Base-by-base conservation (phyloP, 345 rosid genomes). In the Passiflora organensis region DNA sequence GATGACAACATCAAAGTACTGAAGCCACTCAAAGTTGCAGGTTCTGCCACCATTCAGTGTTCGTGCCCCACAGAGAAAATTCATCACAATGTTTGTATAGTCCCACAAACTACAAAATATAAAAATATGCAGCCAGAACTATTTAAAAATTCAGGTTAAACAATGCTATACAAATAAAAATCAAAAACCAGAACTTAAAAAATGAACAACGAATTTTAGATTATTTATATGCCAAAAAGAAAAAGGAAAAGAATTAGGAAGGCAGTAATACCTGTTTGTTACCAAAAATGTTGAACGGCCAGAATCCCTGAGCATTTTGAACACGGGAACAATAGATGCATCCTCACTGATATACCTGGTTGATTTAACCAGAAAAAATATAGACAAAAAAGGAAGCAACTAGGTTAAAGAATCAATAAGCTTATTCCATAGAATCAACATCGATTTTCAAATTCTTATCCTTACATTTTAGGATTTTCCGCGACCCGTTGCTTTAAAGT, bases 401-500 rank as follows among this genome's bases (percentile, higher is more conserved):
- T n/a, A 45, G 11, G 21, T 10, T 4, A 21, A 2, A 47, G 14
- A 20, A 22, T 4, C 12, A 16, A 43, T 28, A 28, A 3, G 34
- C 8, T 28, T 28, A 2, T 28, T n/a, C 8, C 8, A 41, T 41
- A 12, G 43, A 6, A 15, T 20, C 19, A 47, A 9, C 13, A 13
- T 22, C 10, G 13, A 9, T 43, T 38, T 43, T 55, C 15, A 16
- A 3, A 15, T 21, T 54, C 23, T 11, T 9, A 6, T 1, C 20
- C 64, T 58, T 68, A 84, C 95, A 56, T 65, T 65, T 55, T 58
- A 60, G 99, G 99, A 73, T 93, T 81, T 65, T 76, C 73, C 5
- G 99, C 96, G 68, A 93, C 99, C 99, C 82, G 81, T 75, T 79
- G 89, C 87, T 93, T 93, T 51, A 93, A 67, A 49, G 96, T 93